Evolutionary conservation across 1,284 basidiomycete genomes (phyloP).

Genomic region (Sanghuangporus weigelae): DNA sequence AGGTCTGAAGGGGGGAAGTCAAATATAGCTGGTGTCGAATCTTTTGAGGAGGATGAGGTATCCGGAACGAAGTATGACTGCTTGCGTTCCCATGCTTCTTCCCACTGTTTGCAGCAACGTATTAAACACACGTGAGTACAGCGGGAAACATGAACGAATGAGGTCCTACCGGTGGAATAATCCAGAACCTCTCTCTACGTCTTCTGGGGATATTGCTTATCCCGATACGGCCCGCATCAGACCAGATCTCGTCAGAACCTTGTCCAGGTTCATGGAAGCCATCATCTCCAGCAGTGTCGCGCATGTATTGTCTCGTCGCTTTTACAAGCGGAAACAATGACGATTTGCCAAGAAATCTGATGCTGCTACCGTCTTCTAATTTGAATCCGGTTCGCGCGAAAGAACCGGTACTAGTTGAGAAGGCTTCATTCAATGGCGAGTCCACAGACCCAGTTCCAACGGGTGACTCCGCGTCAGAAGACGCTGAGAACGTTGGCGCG

Average conservation of each 20-base stretch:
- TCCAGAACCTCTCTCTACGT: constrained; percentile 13
- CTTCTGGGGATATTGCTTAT: constrained; percentile 3
- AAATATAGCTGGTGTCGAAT: constrained; percentile 35
- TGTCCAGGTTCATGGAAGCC: constrained; percentile 2
- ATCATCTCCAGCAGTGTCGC: constrained; percentile 1
- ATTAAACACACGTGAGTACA: background rate
- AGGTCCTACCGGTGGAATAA: constrained; percentile 6
- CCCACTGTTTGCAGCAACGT: constrained; percentile 39
- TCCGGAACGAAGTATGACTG: background rate
- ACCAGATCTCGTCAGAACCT: background rate
- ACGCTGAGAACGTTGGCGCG: background rate
- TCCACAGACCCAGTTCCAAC: background rate
- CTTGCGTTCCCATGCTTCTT: constrained; percentile 46
- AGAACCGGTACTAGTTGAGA: background rate
- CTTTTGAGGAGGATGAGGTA: constrained; percentile 22
- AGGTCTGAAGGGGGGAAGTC: constrained; percentile 54
- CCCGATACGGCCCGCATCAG: background rate
- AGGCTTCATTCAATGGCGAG: background rate
- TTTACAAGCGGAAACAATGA: constrained; percentile 9
- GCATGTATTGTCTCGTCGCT: constrained; percentile 9
- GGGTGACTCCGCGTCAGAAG: background rate
- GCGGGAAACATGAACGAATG: background rate
- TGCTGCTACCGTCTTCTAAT: background rate
- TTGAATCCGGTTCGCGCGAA: background rate
- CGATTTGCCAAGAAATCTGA: constrained; percentile 14